Base-by-base conservation (phyloP, 768 basidiomycete genomes). In the Hypsizygus marmoreus region DNA sequence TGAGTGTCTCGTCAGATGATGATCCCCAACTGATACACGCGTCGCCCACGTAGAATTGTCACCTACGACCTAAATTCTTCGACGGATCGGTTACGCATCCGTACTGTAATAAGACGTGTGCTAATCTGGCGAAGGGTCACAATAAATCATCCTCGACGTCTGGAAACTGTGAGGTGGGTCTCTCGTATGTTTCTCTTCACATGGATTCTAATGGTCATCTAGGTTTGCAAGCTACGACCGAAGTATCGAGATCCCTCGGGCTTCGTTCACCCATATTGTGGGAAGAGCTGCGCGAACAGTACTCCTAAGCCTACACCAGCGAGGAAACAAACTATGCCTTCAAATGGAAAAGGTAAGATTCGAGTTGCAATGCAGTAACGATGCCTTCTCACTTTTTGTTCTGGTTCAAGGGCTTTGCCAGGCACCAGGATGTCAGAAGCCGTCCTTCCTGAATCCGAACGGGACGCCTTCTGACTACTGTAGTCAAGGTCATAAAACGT, bases 171-270 rank as follows among this genome's bases (percentile, higher is more conserved):
- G 71, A 75, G 47, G 81, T 82, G 59, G 33, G 73, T 60, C 11
- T 55, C 37, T 44, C n/a, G 26, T 39, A 37, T 9, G 50, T 35
- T 33, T 30, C 40, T 55, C 43, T 36, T 16, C 34, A 23, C 35
- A 20, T 16, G 14, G 26, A 12, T 20, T 41, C 19, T 36, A 20
- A 26, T 40, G 28, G 1, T 29, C 25, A 33, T 31, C 8, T 54
- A 84, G 82, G 76, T 77, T 49, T 84, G 82, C 59, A 75, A 76
- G 45, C 72, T 70, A 47, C 74, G 79, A 29, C 81, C 82, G 28
- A 84, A 82, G 55, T 75, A 77, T 50, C 69, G 67, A 20, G 82
- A 85, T 56, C 79, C 80, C 17, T 73, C 69, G 8, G 74, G 73
- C 42, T 13, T 35, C 22, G 74, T 70, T 2, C 82, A 84, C 61